These are phyloP conservation scores for Uronychia setigera DNA, from an alignment of 73 alveolate genomes.

Conservation along the genomic window DNA sequence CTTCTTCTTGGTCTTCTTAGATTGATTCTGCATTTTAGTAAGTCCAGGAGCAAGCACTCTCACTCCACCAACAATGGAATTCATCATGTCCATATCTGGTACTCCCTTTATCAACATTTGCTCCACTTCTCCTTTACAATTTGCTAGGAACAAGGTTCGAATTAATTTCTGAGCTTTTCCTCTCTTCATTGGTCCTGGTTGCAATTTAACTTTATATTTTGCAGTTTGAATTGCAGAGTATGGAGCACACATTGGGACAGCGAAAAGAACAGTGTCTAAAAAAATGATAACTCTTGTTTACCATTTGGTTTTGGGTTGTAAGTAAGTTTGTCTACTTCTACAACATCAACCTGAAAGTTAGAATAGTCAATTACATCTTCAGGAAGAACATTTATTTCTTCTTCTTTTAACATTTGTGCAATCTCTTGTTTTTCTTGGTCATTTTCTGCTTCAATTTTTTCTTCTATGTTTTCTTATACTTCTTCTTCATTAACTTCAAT, in stretches of 20 bases:
- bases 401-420: constrained; percentile 66
- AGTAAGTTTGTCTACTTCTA: constrained; percentile 72
- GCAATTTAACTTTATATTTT: constrained; percentile 73
- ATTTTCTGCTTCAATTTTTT: constrained; percentile 56
- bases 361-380: constrained; percentile 4
- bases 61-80: constrained; percentile 24
- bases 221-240: constrained; percentile 54
- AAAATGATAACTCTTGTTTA: neutral
- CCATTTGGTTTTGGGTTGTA: constrained; percentile 65
- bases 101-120: neutral
- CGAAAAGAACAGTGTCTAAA: constrained; percentile 35
- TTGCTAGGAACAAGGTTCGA: neutral
- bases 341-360: constrained; percentile 31
- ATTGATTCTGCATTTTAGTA: too few species aligned
- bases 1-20: too few species aligned
- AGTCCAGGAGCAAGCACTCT: constrained; percentile 56
- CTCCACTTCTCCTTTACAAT: constrained; percentile 6
- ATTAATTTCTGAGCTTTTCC: constrained; percentile 74
- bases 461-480: constrained; percentile 20
- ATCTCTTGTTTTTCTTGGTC: constrained; percentile 69
- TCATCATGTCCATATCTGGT: constrained; percentile 52
- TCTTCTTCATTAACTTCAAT: constrained; percentile 33
- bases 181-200: constrained; percentile 73
- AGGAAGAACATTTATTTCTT: constrained; percentile 51
- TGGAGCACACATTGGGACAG: constrained; percentile 85